Base-by-base conservation (phyloP, 176 grass and related monocot genomes). In the Hordeum vulgare region DNA sequence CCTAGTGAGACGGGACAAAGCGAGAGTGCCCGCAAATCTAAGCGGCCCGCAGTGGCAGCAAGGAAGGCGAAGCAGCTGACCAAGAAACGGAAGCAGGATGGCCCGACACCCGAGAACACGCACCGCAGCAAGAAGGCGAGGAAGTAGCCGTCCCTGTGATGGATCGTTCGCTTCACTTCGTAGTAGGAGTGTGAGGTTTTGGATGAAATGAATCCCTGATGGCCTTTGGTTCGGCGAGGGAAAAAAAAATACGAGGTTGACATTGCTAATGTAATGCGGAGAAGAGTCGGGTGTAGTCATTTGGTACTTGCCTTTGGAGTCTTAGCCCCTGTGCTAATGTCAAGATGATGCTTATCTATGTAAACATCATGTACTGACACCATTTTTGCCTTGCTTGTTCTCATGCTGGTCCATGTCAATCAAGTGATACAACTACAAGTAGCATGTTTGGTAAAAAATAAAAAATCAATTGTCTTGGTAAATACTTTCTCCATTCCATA, bases 31-130 rank as follows among this genome's bases (percentile, higher is more conserved):
- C 29, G n/a, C 26, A 88, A 84, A 57, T 34, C 29, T 26, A 99
- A 99, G 77, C 85, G 93, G 7, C 96, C 96, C 11, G 77, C 93
- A 40, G 96, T 98, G 40, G 93, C 93, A 79, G 89, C 93, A 15
- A 89, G 93, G 80, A 99, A 99, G 71, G 81, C 69, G 0, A 99
- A 92, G 70, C 83, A 92, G 14, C 93, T 98, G 26, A 77, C 69
- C 21, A 94, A 90, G 91, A 98, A 98, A 76, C 87, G 90, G 36
- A 95, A 95, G 64, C 68, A 76, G 74, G 89, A 91, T 18, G 66
- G 6, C 36, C 63, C 83, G 61, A 98, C 89, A 28, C 93, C 91
- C 17, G 74, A 85, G 41, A 90, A 83, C 71, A 84, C 88, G 0
- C 93, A 91, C 69, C 76, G 27, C 47, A 88, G 75, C 77, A 99